Evolutionary conservation across 768 basidiomycete species (phyloP).

Genomic region (Mycena vitilis): DNA sequence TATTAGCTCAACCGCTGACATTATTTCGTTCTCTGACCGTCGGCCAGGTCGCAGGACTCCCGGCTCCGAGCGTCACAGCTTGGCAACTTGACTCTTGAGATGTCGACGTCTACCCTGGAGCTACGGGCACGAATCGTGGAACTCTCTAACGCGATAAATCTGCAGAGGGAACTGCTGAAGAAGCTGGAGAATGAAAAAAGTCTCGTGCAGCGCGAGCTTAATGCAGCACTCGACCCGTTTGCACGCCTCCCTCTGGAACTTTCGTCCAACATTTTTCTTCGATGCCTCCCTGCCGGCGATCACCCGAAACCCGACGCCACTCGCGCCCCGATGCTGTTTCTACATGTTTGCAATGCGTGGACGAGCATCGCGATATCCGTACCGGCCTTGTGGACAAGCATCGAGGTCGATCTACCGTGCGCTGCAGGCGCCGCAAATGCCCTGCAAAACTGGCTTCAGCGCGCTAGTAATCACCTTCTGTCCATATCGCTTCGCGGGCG

Average conservation of each 20-base stretch:
- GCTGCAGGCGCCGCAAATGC: not conserved
- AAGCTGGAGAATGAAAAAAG: not conserved
- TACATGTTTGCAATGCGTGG: not conserved
- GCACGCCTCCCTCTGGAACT: not conserved
- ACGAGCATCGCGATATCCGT: not conserved
- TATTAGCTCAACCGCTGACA: no score
- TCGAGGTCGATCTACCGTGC: not conserved
- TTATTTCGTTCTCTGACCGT: not conserved
- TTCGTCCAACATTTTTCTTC: slow-evolving; percentile 4
- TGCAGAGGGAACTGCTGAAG: not conserved
- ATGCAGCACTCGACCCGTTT: not conserved
- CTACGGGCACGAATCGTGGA: not conserved
- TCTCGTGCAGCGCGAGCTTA: not conserved
- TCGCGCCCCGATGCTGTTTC: not conserved
- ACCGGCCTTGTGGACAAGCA: not conserved
- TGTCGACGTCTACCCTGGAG: not conserved
- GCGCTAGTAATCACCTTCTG: not conserved
- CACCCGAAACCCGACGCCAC: not conserved
- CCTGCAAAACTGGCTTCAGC: not conserved
- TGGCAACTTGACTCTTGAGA: no score
- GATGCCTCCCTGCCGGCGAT: not conserved
- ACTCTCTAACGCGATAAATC: not conserved
- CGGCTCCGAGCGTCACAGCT: not conserved
- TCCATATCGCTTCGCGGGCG: not conserved
- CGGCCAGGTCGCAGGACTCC: not conserved